These are phyloP conservation scores for Citrus trifoliata DNA, from an alignment of 345 rosid species.

Conservation along the genomic window DNA sequence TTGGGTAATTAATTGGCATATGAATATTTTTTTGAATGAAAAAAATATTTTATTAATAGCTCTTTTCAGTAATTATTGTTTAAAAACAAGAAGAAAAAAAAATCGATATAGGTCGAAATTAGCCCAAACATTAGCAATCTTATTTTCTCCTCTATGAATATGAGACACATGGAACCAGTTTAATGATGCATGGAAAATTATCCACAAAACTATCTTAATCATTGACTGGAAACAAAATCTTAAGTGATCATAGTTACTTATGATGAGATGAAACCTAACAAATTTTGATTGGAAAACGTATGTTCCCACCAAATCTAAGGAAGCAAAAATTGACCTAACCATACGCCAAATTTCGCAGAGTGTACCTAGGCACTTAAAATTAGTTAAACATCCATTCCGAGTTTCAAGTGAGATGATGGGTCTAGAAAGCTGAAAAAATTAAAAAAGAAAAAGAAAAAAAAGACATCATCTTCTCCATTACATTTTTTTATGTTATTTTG, in stretches of 20 bases:
- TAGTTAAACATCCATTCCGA: constrained; percentile 7
- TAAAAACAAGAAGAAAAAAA: too few species aligned
- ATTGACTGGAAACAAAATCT: not conserved
- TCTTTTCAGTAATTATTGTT: too few species aligned
- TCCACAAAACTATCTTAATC: not conserved
- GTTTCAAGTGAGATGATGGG: not conserved
- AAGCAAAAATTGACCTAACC: not conserved
- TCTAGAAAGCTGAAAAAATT: not conserved
- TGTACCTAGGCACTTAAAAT: not conserved
- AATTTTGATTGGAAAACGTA: not conserved
- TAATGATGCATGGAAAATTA: not conserved
- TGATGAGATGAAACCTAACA: not conserved
- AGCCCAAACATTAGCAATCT: too few species aligned
- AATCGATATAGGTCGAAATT: too few species aligned
- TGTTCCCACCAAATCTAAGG: not conserved
- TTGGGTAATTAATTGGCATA: too few species aligned
- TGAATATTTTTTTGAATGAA: too few species aligned
- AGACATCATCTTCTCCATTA: not conserved
- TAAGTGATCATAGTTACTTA: not conserved
- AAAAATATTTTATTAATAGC: too few species aligned
- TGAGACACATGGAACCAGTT: not conserved
- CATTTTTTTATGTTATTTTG: not conserved
- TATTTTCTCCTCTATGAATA: too few species aligned
- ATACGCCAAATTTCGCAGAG: not conserved
- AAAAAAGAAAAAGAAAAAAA: not conserved